A percentile compares a stretch with the other conserved stretches of the same genome.
These are phyloP conservation scores for Melampsora abietis-canadensis DNA, from an alignment of 1,284 basidiomycete species.

Conservation along the genomic window DNA sequence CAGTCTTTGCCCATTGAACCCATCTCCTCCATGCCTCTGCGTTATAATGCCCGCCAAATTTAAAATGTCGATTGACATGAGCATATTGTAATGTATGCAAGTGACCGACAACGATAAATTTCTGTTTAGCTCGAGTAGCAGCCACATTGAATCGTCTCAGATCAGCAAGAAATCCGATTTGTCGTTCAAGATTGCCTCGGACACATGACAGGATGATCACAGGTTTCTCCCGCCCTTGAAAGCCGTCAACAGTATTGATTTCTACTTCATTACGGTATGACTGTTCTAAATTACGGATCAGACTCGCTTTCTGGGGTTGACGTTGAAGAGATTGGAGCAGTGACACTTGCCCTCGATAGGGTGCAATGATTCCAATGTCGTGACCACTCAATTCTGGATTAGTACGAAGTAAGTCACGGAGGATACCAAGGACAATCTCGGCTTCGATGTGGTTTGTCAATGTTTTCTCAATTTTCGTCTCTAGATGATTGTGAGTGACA, in stretches of 20 bases:
- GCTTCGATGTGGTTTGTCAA: conserved; percentile 1
- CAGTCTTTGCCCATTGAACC: neutral
- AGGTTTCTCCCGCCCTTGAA: conserved; percentile 12
- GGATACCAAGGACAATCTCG: conserved; percentile 1
- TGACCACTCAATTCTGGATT: neutral
- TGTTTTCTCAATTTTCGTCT: neutral
- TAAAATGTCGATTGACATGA: neutral
- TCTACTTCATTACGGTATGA: neutral
- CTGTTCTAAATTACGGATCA: conserved; percentile 3
- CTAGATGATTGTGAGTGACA: conserved; percentile 7
- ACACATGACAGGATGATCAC: conserved; percentile 6
- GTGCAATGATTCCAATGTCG: conserved; percentile 9
- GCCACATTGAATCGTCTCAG: conserved; percentile 12
- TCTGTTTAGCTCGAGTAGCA: conserved; percentile 11
- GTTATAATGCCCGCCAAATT: conserved; percentile 4
- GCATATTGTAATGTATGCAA: neutral
- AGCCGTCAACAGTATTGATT: conserved; percentile 13
- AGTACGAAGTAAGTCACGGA: neutral
- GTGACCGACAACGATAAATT: conserved; percentile 13
- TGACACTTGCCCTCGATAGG: conserved; percentile 12
- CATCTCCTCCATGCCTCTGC: neutral
- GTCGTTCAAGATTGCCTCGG: neutral
- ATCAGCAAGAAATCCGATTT: conserved; percentile 12
- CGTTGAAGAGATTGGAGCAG: conserved; percentile 2
- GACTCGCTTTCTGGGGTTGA: conserved; percentile 9